Conservation (phyloP, 2,329 filamentous ascomycete species). For the Stenocarpella maydis region DNA sequence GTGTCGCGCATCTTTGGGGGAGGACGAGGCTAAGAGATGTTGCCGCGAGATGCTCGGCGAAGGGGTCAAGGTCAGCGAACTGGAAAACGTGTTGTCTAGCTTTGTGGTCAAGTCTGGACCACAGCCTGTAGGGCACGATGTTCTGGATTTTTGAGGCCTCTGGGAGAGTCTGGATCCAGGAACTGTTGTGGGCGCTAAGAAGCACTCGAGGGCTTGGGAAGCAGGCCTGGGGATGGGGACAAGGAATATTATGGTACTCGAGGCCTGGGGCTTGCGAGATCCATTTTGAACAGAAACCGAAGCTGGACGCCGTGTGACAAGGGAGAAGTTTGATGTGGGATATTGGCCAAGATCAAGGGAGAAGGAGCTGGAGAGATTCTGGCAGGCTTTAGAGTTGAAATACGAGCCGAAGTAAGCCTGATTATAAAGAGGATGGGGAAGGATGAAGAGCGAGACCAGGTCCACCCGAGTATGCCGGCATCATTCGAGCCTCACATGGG, state of each 20-base stretch:
- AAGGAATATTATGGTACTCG: constrained; percentile 35
- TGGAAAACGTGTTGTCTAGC: constrained; percentile 32
- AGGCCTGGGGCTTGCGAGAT: constrained; percentile 39
- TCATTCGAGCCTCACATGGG: neutral
- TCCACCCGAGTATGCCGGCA: neutral
- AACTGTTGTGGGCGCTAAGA: constrained; percentile 35
- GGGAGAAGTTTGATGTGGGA: constrained; percentile 25
- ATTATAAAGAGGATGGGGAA: no score
- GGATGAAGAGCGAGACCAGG: neutral
- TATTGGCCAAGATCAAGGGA: constrained; percentile 39
- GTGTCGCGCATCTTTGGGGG: constrained; percentile 22
- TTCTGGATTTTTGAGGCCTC: constrained; percentile 40
- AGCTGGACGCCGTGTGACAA: constrained; percentile 36
- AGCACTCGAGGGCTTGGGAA: constrained; percentile 37
- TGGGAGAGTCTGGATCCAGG: constrained; percentile 36
- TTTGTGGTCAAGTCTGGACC: constrained; percentile 35
- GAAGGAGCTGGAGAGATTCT: constrained; percentile 36
- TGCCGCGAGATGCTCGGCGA: constrained; percentile 19
- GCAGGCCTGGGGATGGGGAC: constrained; percentile 39
- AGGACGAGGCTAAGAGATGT: constrained; percentile 25
- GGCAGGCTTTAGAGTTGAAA: constrained; percentile 32
- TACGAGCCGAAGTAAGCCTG: neutral
- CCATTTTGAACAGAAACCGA: constrained; percentile 36
- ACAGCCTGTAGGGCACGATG: constrained; percentile 36
- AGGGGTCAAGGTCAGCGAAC: constrained; percentile 22